Evolutionary conservation across 768 basidiomycete genomes (phyloP).

Genomic region (Leccinum fibrillosum): DNA sequence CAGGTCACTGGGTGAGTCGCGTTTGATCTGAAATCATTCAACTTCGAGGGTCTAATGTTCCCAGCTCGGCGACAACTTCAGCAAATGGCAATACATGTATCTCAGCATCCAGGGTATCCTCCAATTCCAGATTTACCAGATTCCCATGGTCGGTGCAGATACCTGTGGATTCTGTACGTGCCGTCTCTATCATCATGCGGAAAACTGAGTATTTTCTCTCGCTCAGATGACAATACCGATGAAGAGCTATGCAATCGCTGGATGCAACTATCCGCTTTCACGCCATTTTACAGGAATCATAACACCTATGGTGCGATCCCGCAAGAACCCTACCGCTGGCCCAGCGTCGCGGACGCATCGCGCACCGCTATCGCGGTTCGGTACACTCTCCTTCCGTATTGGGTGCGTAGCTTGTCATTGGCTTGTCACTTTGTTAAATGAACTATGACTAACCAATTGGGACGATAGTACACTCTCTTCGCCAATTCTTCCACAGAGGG

Average conservation of each 20-base stretch:
- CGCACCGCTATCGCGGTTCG: slow-evolving; percentile 64
- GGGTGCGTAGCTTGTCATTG: slow-evolving; percentile 43
- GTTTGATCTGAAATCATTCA: neutral
- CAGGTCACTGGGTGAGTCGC: slow-evolving; percentile 58
- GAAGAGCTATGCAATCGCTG: slow-evolving; percentile 82
- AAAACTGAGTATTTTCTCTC: neutral
- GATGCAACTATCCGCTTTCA: slow-evolving; percentile 78
- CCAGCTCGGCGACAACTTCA: slow-evolving; percentile 71
- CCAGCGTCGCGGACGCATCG: slow-evolving; percentile 68
- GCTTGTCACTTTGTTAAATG: neutral
- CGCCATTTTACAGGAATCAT: slow-evolving; percentile 78
- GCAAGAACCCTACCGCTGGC: slow-evolving; percentile 79
- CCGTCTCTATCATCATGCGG: neutral
- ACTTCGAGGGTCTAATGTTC: slow-evolving; percentile 27
- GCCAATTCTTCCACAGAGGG: slow-evolving; percentile 59
- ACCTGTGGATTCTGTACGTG: slow-evolving; percentile 36
- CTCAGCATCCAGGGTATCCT: slow-evolving; percentile 71
- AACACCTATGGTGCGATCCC: slow-evolving; percentile 59
- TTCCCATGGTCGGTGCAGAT: slow-evolving; percentile 79
- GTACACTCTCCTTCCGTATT: slow-evolving; percentile 71
- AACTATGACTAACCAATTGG: slow-evolving; percentile 25
- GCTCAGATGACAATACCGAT: slow-evolving; percentile 51
- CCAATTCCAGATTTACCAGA: slow-evolving; percentile 79
- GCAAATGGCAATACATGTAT: slow-evolving; percentile 67
- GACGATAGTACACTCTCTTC: slow-evolving; percentile 61